Evolutionary conservation across 2,329 filamentous ascomycete genomes (phyloP).

Genomic region (Stagonosporopsis vannaccii): DNA sequence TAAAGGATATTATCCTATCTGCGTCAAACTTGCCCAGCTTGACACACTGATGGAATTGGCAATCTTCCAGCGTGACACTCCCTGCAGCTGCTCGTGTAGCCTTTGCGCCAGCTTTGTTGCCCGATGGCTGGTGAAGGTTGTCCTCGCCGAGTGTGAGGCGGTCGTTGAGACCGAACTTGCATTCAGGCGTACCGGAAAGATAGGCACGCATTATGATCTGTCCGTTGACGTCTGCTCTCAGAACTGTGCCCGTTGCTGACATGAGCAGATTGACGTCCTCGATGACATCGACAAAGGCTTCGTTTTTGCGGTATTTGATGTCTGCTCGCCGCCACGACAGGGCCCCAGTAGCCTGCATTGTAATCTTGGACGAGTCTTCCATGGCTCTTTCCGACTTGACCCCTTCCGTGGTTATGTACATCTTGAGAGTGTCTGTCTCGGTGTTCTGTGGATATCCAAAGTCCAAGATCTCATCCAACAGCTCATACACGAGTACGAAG

Average conservation of each 20-base stretch:
- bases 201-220: conserved; percentile 99
- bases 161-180: conserved; percentile 98
- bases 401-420: conserved; percentile 99
- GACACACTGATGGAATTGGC: conserved; percentile 98
- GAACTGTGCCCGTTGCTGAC: conserved; percentile 94
- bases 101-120: conserved; percentile 81
- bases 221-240: conserved; percentile 94
- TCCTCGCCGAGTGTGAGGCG: conserved; percentile 82
- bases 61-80: conserved; percentile 94
- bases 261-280: conserved; percentile 99
- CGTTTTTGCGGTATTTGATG: conserved; percentile 99
- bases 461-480: conserved; percentile 97
- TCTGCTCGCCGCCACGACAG: conserved; percentile 96
- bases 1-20: conserved; percentile 95
- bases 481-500: conserved; percentile 97
- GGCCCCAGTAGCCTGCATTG: conserved; percentile 97
- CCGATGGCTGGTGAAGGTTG: conserved; percentile 67
- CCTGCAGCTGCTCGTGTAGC: conserved; percentile 95
- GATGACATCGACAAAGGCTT: conserved; percentile 98
- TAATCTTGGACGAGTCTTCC: conserved; percentile 97
- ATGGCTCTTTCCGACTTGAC: conserved; percentile 88
- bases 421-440: conserved; percentile 97
- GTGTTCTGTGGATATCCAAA: conserved; percentile 99
- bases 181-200: conserved; percentile 93
- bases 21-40: conserved; percentile 97